phyloP scores from a whole-genome alignment of 805 yeast species.

The Barnettozyma californica region DNA sequence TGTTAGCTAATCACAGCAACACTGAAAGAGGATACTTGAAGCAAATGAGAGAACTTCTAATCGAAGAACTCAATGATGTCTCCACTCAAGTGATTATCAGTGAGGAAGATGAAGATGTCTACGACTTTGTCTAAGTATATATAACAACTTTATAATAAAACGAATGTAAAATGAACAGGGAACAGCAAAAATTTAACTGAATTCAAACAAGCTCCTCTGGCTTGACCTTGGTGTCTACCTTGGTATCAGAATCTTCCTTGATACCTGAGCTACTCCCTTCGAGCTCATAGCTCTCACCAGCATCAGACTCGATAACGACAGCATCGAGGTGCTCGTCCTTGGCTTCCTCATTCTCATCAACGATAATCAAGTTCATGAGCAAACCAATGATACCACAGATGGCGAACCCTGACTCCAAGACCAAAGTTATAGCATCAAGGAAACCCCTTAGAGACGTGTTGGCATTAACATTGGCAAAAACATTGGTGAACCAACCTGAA shows the following conservation, averaged over 20 bases:
- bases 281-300: constrained; percentile 15
- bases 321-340: constrained; percentile 12
- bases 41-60: constrained; percentile 40
- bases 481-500: constrained; percentile 56
- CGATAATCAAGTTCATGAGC: constrained; percentile 52
- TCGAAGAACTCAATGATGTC: constrained; percentile 7
- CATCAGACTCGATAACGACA: constrained; percentile 23
- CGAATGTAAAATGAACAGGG: not conserved
- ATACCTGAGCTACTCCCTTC: constrained; percentile 33
- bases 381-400: constrained; percentile 62
- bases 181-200: not conserved
- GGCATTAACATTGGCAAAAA: constrained; percentile 60
- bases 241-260: constrained; percentile 19
- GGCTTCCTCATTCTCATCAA: constrained; percentile 20
- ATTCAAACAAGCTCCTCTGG: not conserved
- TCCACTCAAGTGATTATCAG: constrained; percentile 15
- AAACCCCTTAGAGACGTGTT: constrained; percentile 55
- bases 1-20: constrained; percentile 85
- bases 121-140: constrained; percentile 11
- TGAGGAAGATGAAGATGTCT: constrained; percentile 22
- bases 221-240: not conserved
- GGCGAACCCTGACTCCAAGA: constrained; percentile 72
- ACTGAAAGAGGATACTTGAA: constrained; percentile 83
- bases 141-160: not conserved
- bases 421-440: constrained; percentile 58